Evolutionary conservation across 441 rosid genomes (phyloP), one percentile per base, ranked within the genome.

Genomic region (Caryocar brasiliense): DNA sequence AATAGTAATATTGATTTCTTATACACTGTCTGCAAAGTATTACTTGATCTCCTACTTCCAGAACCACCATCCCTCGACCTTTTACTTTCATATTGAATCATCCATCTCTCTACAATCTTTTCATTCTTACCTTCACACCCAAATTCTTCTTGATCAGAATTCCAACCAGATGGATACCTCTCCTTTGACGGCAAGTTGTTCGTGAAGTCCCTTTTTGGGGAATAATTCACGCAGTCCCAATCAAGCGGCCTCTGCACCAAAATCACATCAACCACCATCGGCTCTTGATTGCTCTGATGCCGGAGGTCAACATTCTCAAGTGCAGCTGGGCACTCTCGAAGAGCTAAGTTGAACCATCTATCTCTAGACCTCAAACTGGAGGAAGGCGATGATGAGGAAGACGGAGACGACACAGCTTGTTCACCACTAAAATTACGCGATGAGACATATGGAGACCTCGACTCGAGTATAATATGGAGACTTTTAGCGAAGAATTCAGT

Each of bases 71-170:
- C 95, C 65, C 74, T 76, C 6, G 50, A 40, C 83, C 71, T 85
- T 52, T 79, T 72, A 36, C 63, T 68, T 64, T 85, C 95, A 54
- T 85, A 81, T 47, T 88, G 94, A 64, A 92, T 75, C 2, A 83
- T 56, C 99, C 99, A 92, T 54, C 99, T 85, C 82, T 92, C 99
- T 6, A 92, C 65, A 22, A 92, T 61, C 75, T 74, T 85, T 60
- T 82, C 89, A 34, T 64, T 60, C 78, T 64, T 74, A 10, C 26
- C 47, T 12, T 69, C 87, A 58, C 66, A 52, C 13, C 83, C 74
- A 41, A 65, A 24, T 41, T 77, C 81, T 55, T 80, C 94, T 58
- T 71, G 91, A 68, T 87, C 95, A 19, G 70, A 83, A 58, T 45
- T 72, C 83, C 83, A 79, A 52, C 70, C 61, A 34, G 58, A 62